Evolutionary conservation across 2,329 filamentous ascomycete species (phyloP).

Genomic region (Diaporthe sp.): DNA sequence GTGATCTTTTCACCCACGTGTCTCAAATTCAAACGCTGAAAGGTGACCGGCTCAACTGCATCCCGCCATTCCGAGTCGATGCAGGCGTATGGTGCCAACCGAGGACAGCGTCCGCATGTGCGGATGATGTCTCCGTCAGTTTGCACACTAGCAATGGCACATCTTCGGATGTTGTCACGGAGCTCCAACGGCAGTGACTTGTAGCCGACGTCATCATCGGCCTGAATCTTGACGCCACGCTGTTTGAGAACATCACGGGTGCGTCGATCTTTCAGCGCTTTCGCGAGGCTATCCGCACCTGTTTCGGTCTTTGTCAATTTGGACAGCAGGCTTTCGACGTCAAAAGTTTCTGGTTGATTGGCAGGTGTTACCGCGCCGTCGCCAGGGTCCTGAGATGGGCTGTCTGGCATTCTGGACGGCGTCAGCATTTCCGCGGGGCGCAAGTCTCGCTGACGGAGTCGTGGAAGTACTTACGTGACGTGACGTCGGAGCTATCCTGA

Average conservation of each 20-base stretch:
- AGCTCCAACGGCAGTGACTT: background rate
- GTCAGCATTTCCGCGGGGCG: background rate
- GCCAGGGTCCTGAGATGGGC: background rate
- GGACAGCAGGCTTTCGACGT: background rate
- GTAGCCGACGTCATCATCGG: background rate
- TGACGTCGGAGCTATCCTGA: too few species aligned
- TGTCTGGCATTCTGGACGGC: background rate
- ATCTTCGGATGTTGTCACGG: too few species aligned
- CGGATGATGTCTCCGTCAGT: too few species aligned
- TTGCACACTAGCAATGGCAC: too few species aligned
- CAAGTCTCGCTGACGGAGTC: background rate
- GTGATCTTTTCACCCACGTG: too few species aligned
- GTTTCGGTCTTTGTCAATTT: background rate
- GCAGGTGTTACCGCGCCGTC: too few species aligned
- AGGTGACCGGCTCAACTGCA: too few species aligned
- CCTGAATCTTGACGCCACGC: background rate
- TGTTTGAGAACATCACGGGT: background rate
- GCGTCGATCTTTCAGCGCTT: background rate
- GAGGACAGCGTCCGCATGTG: background rate
- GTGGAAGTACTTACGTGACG: background rate
- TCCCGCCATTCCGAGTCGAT: too few species aligned
- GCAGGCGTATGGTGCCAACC: background rate
- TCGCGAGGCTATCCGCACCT: background rate
- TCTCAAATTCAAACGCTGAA: too few species aligned
- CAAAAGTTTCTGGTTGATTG: background rate